Conservation (phyloP, 2,329 filamentous ascomycete species). For the Colletotrichum plurivorum region DNA sequence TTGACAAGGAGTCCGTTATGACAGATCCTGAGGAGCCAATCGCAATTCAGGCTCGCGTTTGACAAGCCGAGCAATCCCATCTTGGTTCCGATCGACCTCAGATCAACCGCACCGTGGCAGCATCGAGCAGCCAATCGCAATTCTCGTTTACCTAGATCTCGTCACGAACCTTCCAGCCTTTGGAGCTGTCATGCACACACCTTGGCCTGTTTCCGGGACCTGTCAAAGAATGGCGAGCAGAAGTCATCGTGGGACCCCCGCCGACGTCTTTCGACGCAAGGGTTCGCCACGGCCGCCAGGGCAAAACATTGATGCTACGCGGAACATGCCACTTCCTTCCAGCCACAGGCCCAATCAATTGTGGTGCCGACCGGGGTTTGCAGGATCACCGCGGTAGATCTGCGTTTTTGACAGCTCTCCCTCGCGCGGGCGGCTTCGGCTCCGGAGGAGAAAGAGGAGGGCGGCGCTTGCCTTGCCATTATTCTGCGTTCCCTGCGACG, state of each 20-base stretch:
- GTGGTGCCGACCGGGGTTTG: conserved; percentile 33
- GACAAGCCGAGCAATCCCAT: conserved; percentile 43
- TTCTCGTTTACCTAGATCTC: conserved; percentile 38
- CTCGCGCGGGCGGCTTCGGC: conserved; percentile 38
- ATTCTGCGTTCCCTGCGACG: conserved; percentile 21
- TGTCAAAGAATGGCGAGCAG: conserved; percentile 35
- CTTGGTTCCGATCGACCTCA: conserved; percentile 42
- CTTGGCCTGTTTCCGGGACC: conserved; percentile 38
- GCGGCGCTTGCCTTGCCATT: conserved; percentile 8
- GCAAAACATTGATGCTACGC: conserved; percentile 41
- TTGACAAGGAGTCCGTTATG: conserved; percentile 44
- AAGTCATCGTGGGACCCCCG: conserved; percentile 26
- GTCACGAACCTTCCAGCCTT: conserved; percentile 35
- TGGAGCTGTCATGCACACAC: conserved; percentile 37
- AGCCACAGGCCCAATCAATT: conserved; percentile 35
- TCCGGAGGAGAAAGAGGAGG: conserved; percentile 8
- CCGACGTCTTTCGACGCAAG: conserved; percentile 24
- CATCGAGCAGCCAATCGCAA: conserved; percentile 45
- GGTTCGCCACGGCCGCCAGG: conserved; percentile 36
- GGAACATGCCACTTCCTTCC: conserved; percentile 40
- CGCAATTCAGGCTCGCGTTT: conserved; percentile 48
- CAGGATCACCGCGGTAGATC: conserved; percentile 38
- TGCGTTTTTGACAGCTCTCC: conserved; percentile 40
- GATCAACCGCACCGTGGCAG: conserved; percentile 41
- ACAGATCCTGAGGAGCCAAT: conserved; percentile 50